Base-by-base conservation (phyloP, 495 filamentous ascomycete genomes). In the Neurospora hispaniola region DNA sequence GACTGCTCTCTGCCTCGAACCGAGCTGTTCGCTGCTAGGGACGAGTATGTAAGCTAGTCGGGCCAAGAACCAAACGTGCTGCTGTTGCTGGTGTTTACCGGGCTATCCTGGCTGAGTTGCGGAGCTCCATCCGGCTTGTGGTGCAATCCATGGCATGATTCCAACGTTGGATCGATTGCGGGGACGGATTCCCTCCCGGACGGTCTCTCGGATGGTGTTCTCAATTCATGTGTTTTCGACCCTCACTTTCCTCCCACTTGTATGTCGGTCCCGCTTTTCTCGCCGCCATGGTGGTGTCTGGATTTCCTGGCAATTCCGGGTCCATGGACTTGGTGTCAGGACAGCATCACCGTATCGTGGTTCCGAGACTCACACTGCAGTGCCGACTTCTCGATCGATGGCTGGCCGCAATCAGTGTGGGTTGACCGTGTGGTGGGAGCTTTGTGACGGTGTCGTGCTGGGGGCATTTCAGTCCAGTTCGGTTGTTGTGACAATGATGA, bases 231-330 rank as follows among this genome's bases (percentile, higher is more conserved):
- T 41, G 40, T 11, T 41, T 2, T 11, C 40, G 40, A 41, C 40
- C 40, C 9, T 4, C 2, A 3, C 27, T 31, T 41, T 41, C 10
- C 10, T 41, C 40, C 40, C 40, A 41, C 10, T 11, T 11, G 2
- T 4, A 3, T 59, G 48, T 16, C 11, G 5, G 41, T 39, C 7
- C 35, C 35, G 35, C 35, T 35, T 69, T 9, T 66, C 31, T 18
- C 70, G 41, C 69, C 10, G 35, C 27, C 73, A 73, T 69, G 73
- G 75, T 44, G 42, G 14, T 14, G 70, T 66, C 72, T 70, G 69
- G 69, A 18, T 73, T 74, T 66, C 38, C 74, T 74, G 75, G 74
- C 74, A 42, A 35, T 18, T 48, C 23, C 18, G 69, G 6, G 42
- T 6, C 42, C 42, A n/a, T 70, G 42, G 41, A 5, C 39, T 40